phyloP scores from a whole-genome alignment of 345 rosid genomes.

The Salix viminalis region DNA sequence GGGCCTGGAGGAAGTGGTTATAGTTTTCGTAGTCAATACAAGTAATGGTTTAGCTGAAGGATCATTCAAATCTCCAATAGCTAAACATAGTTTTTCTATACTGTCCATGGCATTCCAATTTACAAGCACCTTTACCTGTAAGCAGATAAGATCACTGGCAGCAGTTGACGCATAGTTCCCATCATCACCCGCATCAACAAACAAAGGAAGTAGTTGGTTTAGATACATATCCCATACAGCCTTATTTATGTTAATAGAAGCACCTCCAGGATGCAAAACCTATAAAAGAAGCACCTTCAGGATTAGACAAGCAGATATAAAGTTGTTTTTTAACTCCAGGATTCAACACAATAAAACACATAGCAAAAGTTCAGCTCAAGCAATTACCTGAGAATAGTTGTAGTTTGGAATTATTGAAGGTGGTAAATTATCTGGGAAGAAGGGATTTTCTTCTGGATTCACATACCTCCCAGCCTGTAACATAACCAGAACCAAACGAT shows the following conservation, averaged over 20 bases:
- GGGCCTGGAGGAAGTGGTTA: conserved; percentile 41
- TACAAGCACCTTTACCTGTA: conserved; percentile 49
- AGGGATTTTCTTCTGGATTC: conserved; percentile 79
- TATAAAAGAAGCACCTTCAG: conserved; percentile 10
- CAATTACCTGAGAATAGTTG: conserved; percentile 48
- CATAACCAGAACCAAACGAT: conserved; percentile 9
- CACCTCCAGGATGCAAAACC: conserved; percentile 61
- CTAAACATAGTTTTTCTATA: neutral
- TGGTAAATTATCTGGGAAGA: conserved; percentile 64
- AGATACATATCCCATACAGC: conserved; percentile 67
- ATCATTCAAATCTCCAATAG: neutral
- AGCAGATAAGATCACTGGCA: conserved; percentile 57
- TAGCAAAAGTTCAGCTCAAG: too few relatives aligned
- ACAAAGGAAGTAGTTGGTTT: conserved; percentile 61
- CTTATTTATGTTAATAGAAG: conserved; percentile 55
- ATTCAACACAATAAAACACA: too few relatives aligned
- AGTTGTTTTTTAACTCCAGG: neutral
- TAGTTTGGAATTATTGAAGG: conserved; percentile 30
- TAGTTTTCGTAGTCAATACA: neutral
- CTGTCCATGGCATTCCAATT: neutral
- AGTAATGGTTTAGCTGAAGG: neutral
- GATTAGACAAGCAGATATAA: conserved; percentile 5
- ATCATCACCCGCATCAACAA: conserved; percentile 66
- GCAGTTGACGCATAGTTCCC: conserved; percentile 74
- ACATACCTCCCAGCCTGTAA: conserved; percentile 70